A percentile compares a stretch with the other conserved stretches of the same genome.
phyloP scores from a whole-genome alignment of 257 asterid species.

The Penstemon newberryi region DNA sequence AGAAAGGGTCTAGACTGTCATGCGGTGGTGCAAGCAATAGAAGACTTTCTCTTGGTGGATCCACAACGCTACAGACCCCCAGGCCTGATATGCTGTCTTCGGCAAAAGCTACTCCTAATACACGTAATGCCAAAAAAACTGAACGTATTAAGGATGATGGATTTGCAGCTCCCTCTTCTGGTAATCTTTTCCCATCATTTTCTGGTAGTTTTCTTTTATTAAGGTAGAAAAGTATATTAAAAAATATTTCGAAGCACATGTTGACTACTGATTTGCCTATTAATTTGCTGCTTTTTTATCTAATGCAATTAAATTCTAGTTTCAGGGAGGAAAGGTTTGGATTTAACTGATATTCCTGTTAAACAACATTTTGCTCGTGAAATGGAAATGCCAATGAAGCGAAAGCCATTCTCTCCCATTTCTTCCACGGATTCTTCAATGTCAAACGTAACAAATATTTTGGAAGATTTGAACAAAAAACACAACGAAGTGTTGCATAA shows the following conservation, averaged over 20 bases:
- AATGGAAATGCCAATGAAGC: slow-evolving; percentile 49
- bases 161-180: slow-evolving; percentile 54
- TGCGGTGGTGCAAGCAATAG: slow-evolving; percentile 50
- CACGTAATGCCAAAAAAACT: slow-evolving; percentile 42
- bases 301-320: slow-evolving; percentile 8
- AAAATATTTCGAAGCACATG: not conserved
- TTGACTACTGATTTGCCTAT: not conserved
- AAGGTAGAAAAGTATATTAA: not conserved
- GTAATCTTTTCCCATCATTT: slow-evolving; percentile 39
- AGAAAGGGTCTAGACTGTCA: slow-evolving; percentile 56
- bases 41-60: slow-evolving; percentile 62
- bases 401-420: slow-evolving; percentile 93
- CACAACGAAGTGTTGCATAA: slow-evolving; percentile 58
- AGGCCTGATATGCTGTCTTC: slow-evolving; percentile 41
- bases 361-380: slow-evolving; percentile 58
- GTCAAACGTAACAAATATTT: slow-evolving; percentile 51
- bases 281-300: not conserved
- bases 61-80: slow-evolving; percentile 44
- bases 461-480: slow-evolving; percentile 64
- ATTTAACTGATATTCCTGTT: slow-evolving; percentile 64
- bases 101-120: slow-evolving; percentile 49
- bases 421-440: slow-evolving; percentile 75
- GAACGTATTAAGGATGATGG: slow-evolving; percentile 52
- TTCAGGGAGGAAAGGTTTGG: slow-evolving; percentile 86
- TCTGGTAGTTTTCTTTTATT: not conserved